Base-by-base conservation (phyloP, 192 early-diverging fungal species). In the Coemansia sp. region DNA sequence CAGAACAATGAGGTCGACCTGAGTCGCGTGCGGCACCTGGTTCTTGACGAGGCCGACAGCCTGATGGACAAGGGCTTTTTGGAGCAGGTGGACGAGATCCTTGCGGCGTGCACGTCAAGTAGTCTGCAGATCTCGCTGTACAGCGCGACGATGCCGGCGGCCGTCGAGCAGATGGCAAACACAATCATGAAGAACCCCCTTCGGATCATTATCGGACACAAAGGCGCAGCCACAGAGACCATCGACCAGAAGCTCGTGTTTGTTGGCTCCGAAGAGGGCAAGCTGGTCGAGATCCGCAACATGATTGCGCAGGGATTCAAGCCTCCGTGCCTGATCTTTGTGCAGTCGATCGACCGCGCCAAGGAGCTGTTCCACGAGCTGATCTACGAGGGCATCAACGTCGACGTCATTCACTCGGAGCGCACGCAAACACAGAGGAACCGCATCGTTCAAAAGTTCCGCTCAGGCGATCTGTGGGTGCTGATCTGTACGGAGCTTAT, bases 351-450 rank as follows among this genome's bases (percentile, higher is more conserved):
- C 50, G 94, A 97, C 18, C 86, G 97, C 44, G 93, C 97, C 46
- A 92, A 93, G 57, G 94, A 99, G 55, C 78, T 99, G 15, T 96
- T 94, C 77, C 83, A 91, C 54, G 95, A 99, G 61, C 81, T 99
- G 36, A 85, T 96, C 13, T 97, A 90, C 66, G 94, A 99, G 60
- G 92, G 93, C 20, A 95, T 97, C 73, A 93, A 95, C 64, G 95
- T 97, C 9, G 97, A 97, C 43, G 94, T 95, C n/a, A 96, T 97
- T 20, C 95, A 96, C 58, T 89, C 91, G 9, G 93, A 97, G 56
- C 84, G 94, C 44, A 95, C 94, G 29, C 89, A 95, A 64, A 80
- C 84, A 23, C 94, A 94, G 80, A 82, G 96, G 64, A 94, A 99
- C 71, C 76, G 77, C 36, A 87, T 94, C 30, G 84, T 99, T 26